These are phyloP conservation scores for Megacollybia platyphylla DNA, from an alignment of 1,284 basidiomycete genomes.

Conservation along the genomic window DNA sequence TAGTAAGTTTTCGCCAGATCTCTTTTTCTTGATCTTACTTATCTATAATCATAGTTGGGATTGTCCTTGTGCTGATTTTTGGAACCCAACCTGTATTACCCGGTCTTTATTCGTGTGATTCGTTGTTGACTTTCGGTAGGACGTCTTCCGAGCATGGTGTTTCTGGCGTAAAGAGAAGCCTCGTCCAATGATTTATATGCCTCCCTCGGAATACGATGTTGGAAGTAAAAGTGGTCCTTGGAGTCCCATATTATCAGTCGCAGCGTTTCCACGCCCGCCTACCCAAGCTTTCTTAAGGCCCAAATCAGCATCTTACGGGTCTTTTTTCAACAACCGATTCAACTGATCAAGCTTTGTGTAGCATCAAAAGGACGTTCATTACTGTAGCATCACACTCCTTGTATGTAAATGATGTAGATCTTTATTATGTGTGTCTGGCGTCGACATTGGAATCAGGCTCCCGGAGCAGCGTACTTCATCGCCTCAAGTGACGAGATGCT, in stretches of 20 bases:
- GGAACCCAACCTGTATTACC: conserved; percentile 19
- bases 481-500: conserved; percentile 36
- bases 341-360: too few relatives aligned
- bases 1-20: conserved; percentile 10
- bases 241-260: too few relatives aligned
- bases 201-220: too few relatives aligned
- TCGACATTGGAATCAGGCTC: conserved; percentile 23
- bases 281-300: too few relatives aligned
- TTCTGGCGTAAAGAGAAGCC: conserved; percentile 14
- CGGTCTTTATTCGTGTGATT: background rate
- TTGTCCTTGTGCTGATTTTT: conserved; percentile 21
- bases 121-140: conserved; percentile 10
- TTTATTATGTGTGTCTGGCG: too few relatives aligned
- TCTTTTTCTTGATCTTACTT: background rate
- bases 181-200: too few relatives aligned
- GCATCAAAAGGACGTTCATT: background rate
- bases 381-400: background rate
- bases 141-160: conserved; percentile 21
- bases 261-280: too few relatives aligned
- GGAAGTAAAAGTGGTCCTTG: too few relatives aligned
- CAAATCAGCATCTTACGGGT: too few relatives aligned
- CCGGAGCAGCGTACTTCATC: conserved; percentile 39
- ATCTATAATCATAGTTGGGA: conserved; percentile 14
- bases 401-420: background rate
- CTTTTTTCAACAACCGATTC: too few relatives aligned